Conservation (phyloP, 345 rosid genomes). For the Citrus cavaleriei region DNA sequence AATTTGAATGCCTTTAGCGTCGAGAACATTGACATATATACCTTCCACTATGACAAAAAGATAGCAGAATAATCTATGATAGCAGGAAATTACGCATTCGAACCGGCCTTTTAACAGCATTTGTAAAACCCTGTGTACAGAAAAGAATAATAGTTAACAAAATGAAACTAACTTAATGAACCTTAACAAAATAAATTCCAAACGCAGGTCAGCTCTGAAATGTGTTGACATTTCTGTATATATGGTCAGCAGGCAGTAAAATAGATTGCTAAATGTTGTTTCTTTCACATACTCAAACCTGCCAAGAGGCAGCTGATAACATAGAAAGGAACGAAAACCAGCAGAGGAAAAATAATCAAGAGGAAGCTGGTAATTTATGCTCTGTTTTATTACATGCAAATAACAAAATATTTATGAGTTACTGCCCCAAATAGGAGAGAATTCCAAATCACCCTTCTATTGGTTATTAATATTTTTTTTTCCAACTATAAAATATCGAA, state of each 20-base stretch:
- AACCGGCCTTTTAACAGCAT: slow-evolving; percentile 88
- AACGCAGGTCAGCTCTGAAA: neutral
- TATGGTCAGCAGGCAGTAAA: neutral
- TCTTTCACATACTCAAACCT: too few species aligned
- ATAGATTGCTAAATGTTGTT: neutral
- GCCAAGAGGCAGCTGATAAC: neutral
- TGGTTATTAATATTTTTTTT: neutral
- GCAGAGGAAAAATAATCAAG: neutral
- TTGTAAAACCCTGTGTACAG: slow-evolving; percentile 69
- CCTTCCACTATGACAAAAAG: neutral
- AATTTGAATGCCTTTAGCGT: neutral
- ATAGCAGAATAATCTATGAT: slow-evolving; percentile 12
- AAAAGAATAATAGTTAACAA: neutral
- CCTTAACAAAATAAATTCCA: neutral
- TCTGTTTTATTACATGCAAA: neutral
- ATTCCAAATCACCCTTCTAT: neutral
- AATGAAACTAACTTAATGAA: neutral
- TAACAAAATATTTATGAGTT: neutral
- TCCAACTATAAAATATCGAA: neutral
- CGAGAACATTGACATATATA: neutral
- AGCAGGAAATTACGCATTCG: slow-evolving; percentile 68
- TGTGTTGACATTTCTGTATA: neutral
- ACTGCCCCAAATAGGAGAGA: neutral
- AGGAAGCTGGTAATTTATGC: neutral
- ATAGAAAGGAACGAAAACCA: neutral